Percentiles rank a stretch among this genome's conserved stretches.
Evolutionary conservation across 2,329 filamentous ascomycete species (phyloP).

Genomic region (Monilinia fructigena): DNA sequence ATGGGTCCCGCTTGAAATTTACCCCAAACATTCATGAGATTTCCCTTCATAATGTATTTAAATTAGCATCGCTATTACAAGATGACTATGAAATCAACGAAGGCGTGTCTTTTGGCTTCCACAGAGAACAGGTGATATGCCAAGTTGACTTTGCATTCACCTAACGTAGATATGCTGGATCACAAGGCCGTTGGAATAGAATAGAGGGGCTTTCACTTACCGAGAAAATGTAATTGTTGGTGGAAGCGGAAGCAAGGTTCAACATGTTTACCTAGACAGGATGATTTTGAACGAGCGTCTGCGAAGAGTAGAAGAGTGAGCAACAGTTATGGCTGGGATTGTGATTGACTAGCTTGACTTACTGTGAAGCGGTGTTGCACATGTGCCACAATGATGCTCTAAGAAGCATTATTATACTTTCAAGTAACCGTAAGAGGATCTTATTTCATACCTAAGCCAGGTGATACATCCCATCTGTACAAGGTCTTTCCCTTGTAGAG

Average conservation of each 20-base stretch:
- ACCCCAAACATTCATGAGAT: slow-evolving; percentile 38
- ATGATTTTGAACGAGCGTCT: slow-evolving; percentile 38
- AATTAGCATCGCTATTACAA: not conserved
- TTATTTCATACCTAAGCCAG: slow-evolving; percentile 36
- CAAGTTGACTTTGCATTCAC: not conserved
- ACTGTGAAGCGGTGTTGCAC: slow-evolving; percentile 38
- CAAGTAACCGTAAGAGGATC: not conserved
- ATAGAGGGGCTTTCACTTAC: slow-evolving; percentile 28
- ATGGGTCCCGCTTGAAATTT: slow-evolving; percentile 17
- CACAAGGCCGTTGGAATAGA: not conserved
- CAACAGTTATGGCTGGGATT: not conserved
- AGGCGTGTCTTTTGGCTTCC: not conserved
- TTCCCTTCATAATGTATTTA: slow-evolving; percentile 30
- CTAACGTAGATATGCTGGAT: not conserved
- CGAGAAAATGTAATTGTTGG: slow-evolving; percentile 40
- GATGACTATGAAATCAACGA: not conserved
- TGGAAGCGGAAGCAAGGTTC: slow-evolving; percentile 41
- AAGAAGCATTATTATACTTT: slow-evolving; percentile 24
- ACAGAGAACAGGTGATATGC: not conserved
- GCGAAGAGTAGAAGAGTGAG: slow-evolving; percentile 5
- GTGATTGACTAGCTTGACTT: slow-evolving; percentile 12
- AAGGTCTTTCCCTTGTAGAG: slow-evolving; percentile 36
- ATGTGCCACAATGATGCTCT: slow-evolving; percentile 41
- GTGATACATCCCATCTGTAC: slow-evolving; percentile 39
- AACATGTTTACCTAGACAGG: slow-evolving; percentile 40